Evolutionary conservation across 2,329 filamentous ascomycete species (phyloP), one percentile per base, ranked within the genome.

Genomic region (Diplodia mutila): DNA sequence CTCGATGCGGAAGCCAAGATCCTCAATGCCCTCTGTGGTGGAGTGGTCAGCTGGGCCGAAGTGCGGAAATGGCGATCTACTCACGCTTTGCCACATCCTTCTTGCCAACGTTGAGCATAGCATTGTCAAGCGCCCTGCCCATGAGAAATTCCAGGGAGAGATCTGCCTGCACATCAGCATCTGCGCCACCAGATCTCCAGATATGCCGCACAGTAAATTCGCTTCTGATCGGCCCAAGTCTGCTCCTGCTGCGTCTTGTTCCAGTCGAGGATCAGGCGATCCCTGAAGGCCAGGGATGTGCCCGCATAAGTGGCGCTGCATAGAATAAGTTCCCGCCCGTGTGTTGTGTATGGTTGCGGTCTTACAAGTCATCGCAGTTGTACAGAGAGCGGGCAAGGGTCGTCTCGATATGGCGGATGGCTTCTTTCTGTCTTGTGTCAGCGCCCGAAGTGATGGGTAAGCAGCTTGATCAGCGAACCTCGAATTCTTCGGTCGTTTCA

Each of bases 171-270:
- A 59, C 18, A 61, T 77, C 67, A 75, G 70, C 51, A 6, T 67
- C 37, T 63, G 27, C 59, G 59, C 46, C 27, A 51, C 29, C 27
- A 12, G 21, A 29, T 51, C 4, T 18, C n/a, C 23, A 1, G 23
- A 46, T 23, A 49, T 21, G 25, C 57, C 84, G 72, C 81, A 89
- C 86, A 99, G 83, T 99, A 99, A 73, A 99, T 87, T 69, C 95
- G 89, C 86, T 99, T 99, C 80, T 89, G 89, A 78, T 98, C 95
- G 67, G 87, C 85, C 75, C 91, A 93, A 0, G 94, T 97, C 81
- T 99, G 95, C 69, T 90, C 90, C 83, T 99, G 95, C 83, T 99
- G 95, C 55, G 95, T 99, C 81, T 90, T 93, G 83, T 98, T 99
- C 95, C 95, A 99, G 73, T 97, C 93, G 70, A 95, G 90, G 75